Evolutionary conservation across 225 moss, liverwort and hornwort genomes (phyloP).

Genomic region (Marchantia polymorpha): DNA sequence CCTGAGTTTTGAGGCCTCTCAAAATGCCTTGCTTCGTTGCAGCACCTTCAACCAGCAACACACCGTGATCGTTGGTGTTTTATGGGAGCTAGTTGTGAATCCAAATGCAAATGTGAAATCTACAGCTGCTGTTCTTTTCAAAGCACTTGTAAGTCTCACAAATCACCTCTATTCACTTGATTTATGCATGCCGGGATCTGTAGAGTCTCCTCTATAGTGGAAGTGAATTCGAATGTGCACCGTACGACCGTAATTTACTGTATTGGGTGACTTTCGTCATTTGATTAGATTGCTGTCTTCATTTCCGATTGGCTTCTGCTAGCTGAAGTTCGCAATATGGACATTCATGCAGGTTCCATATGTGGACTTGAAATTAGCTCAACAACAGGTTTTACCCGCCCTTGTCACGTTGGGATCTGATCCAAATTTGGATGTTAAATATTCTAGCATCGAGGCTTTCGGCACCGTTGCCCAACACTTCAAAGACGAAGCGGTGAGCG

Average conservation of each 20-base stretch:
- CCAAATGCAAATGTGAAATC: conserved; percentile 79
- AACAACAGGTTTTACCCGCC: conserved; percentile 90
- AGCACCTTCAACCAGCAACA: conserved; percentile 89
- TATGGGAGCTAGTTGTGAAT: conserved; percentile 97
- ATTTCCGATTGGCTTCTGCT: neutral
- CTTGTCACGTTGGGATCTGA: conserved; percentile 93
- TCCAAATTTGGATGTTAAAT: conserved; percentile 89
- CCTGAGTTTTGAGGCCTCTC: neutral
- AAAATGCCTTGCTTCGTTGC: conserved; percentile 4
- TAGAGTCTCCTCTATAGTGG: neutral
- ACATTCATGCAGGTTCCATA: conserved; percentile 58
- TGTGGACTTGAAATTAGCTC: conserved; percentile 82
- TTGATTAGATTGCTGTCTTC: neutral
- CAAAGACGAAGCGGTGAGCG: conserved; percentile 78
- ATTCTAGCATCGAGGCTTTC: conserved; percentile 95
- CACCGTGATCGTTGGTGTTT: conserved; percentile 69
- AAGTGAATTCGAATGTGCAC: neutral
- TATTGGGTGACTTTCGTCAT: neutral
- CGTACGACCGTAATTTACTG: neutral
- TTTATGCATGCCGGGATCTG: no score
- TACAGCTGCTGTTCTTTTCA: conserved; percentile 85
- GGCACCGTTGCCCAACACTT: conserved; percentile 96
- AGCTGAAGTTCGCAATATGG: neutral
- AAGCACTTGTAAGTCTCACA: conserved; percentile 57
- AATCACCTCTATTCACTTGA: no score